phyloP scores from a whole-genome alignment of 2,329 filamentous ascomycete genomes.

The Arthrocladium fulminans region DNA sequence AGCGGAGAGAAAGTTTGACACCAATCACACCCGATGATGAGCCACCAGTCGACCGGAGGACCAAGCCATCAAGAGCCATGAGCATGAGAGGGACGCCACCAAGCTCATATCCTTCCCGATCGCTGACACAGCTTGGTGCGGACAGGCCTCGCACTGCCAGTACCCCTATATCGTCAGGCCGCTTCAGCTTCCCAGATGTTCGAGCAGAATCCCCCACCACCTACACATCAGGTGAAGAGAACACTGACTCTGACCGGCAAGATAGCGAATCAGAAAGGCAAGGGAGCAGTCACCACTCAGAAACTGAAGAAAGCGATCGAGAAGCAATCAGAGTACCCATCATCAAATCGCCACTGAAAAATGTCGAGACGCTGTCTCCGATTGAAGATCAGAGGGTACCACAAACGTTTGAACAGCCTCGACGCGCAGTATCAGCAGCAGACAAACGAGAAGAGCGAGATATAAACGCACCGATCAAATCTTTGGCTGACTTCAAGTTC shows the following conservation, averaged over 20 bases:
- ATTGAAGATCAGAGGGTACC: background rate
- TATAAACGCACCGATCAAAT: too few species aligned
- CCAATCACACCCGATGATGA: constrained; percentile 23
- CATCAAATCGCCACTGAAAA: constrained; percentile 3
- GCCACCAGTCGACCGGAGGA: constrained; percentile 11
- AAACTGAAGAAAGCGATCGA: constrained; percentile 4
- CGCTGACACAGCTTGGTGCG: background rate
- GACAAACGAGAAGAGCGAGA: too few species aligned
- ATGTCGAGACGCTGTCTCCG: constrained; percentile 2
- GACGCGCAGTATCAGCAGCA: background rate
- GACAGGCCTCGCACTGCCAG: constrained; percentile 7
- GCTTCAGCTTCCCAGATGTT: constrained; percentile 7
- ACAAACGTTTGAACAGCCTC: too few species aligned
- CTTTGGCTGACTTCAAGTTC: too few species aligned
- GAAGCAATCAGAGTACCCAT: background rate
- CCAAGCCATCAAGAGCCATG: constrained; percentile 17
- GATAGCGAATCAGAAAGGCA: constrained; percentile 5
- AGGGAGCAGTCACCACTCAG: constrained; percentile 4
- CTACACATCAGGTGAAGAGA: constrained; percentile 8
- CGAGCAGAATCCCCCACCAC: constrained; percentile 2
- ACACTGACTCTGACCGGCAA: constrained; percentile 7
- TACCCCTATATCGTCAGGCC: background rate
- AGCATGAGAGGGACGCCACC: constrained; percentile 15
- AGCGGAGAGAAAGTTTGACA: constrained; percentile 47
- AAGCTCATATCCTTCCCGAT: constrained; percentile 4